Conservation (phyloP, 768 basidiomycete species). For the Cystofilobasidium capitatum region DNA sequence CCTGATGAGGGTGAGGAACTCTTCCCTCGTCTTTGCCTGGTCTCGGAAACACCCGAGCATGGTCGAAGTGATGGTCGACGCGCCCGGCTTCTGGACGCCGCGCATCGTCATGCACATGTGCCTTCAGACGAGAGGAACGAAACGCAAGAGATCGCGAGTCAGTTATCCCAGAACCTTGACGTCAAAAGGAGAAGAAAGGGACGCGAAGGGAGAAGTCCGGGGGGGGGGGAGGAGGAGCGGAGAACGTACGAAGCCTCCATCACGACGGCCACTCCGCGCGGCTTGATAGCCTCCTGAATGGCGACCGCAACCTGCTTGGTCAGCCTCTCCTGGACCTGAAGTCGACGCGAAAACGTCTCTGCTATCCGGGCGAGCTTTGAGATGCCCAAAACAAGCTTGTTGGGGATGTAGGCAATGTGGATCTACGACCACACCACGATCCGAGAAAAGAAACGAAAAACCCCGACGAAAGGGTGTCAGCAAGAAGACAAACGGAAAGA, state of each 20-base stretch:
- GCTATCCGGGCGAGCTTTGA: slow-evolving; percentile 96
- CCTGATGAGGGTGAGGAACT: slow-evolving; percentile 38
- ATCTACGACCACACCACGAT: slow-evolving; percentile 49
- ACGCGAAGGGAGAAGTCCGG: neutral
- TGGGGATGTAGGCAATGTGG: slow-evolving; percentile 95
- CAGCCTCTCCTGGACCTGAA: slow-evolving; percentile 94
- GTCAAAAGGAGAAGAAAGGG: slow-evolving; percentile 17
- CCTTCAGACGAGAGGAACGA: slow-evolving; percentile 41
- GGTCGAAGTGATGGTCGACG: slow-evolving; percentile 87
- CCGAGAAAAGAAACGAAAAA: neutral
- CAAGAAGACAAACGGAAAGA: slow-evolving; percentile 3
- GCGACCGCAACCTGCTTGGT: slow-evolving; percentile 96
- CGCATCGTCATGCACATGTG: slow-evolving; percentile 99
- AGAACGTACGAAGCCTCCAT: slow-evolving; percentile 91
- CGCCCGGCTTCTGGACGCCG: slow-evolving; percentile 95
- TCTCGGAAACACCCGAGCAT: slow-evolving; percentile 98
- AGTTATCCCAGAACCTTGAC: neutral
- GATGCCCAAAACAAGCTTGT: slow-evolving; percentile 81
- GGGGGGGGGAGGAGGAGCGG: neutral
- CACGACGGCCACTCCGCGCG: slow-evolving; percentile 94
- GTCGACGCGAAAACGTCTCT: slow-evolving; percentile 87
- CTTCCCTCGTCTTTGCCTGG: slow-evolving; percentile 97
- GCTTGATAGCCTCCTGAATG: slow-evolving; percentile 96
- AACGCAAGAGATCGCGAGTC: slow-evolving; percentile 19
- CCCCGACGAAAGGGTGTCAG: neutral